Base-by-base conservation (phyloP, 805 yeast genomes). In the Ogataea corticis region DNA sequence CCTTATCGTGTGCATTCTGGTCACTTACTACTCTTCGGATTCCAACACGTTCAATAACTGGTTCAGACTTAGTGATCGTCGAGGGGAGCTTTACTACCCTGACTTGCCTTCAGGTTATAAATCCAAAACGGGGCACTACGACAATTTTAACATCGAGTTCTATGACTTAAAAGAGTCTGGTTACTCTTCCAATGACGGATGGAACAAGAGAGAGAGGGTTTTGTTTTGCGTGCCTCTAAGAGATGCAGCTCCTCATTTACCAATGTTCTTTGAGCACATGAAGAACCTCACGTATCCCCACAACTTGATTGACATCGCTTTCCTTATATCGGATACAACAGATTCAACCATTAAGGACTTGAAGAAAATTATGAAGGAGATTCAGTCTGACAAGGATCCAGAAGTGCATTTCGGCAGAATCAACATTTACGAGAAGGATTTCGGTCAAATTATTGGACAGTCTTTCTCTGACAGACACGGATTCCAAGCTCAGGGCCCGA, bases 391-490 rank as follows among this genome's bases (percentile, higher is more conserved):
- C 54, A 74, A 80, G 25, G 84, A 87, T 67, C 62, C 67, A 18
- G 50, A 71, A 13, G 68, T 73, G 70, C 76, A 83, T 50, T 87
- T 86, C 65, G 96, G 96, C 33, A 80, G 84, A 58, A 86, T 87
- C 48, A 94, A 88, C 62, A 87, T 88, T 41, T 88, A 73, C 59
- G 92, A 87, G 65, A 90, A 87, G 63, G 96, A 91, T 68, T 90
- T 90, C 62, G 97, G 97, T 39, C 96, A 89, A 62, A 77, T 80
- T 44, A 84, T 90, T 50, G 96, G 97, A 44, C 97, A 90, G 68
- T 84, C 90, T 16, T 88, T 90, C 56, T 79, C 86, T 47, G 97
- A 88, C 63, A 74, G 97, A 60, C 97, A 91, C 63, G 96, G 96
- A 2, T 89, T 90, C 62, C 90, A 85, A 18, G 96, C 96, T 1